Percentiles rank a stretch among this genome's conserved stretches.
Evolutionary conservation across 2,329 filamentous ascomycete species (phyloP).

Genomic region (Scytalidium sp.): DNA sequence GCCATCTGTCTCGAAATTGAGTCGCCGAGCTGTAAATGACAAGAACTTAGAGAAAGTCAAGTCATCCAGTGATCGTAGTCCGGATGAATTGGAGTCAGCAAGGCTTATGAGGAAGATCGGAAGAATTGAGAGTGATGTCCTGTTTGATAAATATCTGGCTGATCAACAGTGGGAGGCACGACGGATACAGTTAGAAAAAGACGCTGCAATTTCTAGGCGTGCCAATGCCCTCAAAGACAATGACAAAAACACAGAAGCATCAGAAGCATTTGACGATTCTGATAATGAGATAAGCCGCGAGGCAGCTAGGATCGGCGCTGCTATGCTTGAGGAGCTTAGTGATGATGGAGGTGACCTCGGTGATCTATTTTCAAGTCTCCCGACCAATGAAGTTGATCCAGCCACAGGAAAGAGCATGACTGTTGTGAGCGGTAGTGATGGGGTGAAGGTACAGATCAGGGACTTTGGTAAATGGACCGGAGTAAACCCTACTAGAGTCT

Average conservation of each 20-base stretch:
- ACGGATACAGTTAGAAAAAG: slow-evolving; percentile 58
- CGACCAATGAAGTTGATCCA: slow-evolving; percentile 57
- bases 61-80: slow-evolving; percentile 22
- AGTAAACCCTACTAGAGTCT: slow-evolving; percentile 67
- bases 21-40: slow-evolving; percentile 27
- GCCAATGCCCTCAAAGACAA: slow-evolving; percentile 20
- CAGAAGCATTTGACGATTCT: slow-evolving; percentile 32
- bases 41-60: slow-evolving; percentile 30
- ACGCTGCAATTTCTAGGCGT: slow-evolving; percentile 50
- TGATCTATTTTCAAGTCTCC: slow-evolving; percentile 58
- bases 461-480: slow-evolving; percentile 86
- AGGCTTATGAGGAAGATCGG: slow-evolving; percentile 72
- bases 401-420: slow-evolving; percentile 56
- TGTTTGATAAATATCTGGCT: slow-evolving; percentile 68
- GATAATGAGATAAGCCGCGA: slow-evolving; percentile 49
- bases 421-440: slow-evolving; percentile 49
- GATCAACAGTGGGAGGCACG: slow-evolving; percentile 63
- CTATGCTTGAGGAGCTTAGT: slow-evolving; percentile 49
- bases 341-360: slow-evolving; percentile 52
- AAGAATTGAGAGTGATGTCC: slow-evolving; percentile 72
- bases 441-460: slow-evolving; percentile 59
- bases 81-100: slow-evolving; percentile 41
- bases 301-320: slow-evolving; percentile 56
- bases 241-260: slow-evolving; percentile 19
- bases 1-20: slow-evolving; percentile 41